These are phyloP conservation scores for Diatrype stigma DNA, from an alignment of 2,329 filamentous ascomycete genomes.

Conservation along the genomic window DNA sequence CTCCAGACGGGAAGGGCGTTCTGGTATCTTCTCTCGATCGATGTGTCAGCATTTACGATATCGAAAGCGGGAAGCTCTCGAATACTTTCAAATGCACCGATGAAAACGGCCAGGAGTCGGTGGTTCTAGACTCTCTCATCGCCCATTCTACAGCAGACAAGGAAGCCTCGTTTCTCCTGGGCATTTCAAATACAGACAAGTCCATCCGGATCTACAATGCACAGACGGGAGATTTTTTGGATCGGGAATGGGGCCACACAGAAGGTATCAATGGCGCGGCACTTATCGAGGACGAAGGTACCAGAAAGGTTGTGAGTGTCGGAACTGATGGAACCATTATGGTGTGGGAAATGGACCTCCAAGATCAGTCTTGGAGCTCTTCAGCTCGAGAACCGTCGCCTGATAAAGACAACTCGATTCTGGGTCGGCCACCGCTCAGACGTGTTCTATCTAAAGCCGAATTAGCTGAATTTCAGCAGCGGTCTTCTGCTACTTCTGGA, in stretches of 20 bases:
- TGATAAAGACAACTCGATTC: slow-evolving; percentile 43
- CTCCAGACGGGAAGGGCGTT: slow-evolving; percentile 54
- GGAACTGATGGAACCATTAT: slow-evolving; percentile 79
- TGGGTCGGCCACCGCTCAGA: slow-evolving; percentile 69
- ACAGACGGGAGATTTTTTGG: slow-evolving; percentile 70
- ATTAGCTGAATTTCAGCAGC: slow-evolving; percentile 68
- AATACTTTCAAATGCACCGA: slow-evolving; percentile 81
- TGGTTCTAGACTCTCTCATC: slow-evolving; percentile 74
- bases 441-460: slow-evolving; percentile 85
- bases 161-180: slow-evolving; percentile 66
- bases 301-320: slow-evolving; percentile 63
- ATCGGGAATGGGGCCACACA: slow-evolving; percentile 91
- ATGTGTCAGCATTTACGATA: slow-evolving; percentile 56
- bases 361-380: slow-evolving; percentile 37
- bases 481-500: slow-evolving; percentile 33
- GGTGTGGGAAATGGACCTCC: slow-evolving; percentile 63
- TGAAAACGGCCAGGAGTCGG: slow-evolving; percentile 73
- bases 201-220: slow-evolving; percentile 87
- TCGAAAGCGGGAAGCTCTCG: slow-evolving; percentile 64
- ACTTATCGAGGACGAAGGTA: slow-evolving; percentile 58
- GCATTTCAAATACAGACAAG: slow-evolving; percentile 93
- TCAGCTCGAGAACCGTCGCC: slow-evolving; percentile 52
- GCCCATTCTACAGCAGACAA: slow-evolving; percentile 53
- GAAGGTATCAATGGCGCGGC: slow-evolving; percentile 86
- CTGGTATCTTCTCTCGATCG: slow-evolving; percentile 59